Base-by-base conservation (phyloP, 495 filamentous ascomycete genomes). In the Penicillium nucicola region DNA sequence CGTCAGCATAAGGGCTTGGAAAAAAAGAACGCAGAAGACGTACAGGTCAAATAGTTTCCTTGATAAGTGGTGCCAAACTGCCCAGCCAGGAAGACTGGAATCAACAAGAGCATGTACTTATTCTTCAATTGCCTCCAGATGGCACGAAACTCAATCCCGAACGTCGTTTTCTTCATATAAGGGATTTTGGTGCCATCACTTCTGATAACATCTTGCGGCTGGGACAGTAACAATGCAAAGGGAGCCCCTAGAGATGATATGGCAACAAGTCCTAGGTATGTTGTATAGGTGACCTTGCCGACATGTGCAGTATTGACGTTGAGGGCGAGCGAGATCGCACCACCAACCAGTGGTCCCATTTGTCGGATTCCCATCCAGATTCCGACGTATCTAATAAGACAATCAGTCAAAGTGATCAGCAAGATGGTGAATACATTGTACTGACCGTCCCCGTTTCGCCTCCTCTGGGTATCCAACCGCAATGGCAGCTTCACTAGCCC, bases 311-410 rank as follows among this genome's bases (percentile, higher is more conserved):
- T 59, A 22, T 70, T 58, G 25, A 70, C 67, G 53, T 84, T 84
- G 19, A 83, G 62, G 1, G 69, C 75, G 1, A 84, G 74, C 38
- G 77, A 75, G 44, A 84, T 80, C n/a, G 79, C 73, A 10, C 70
- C 70, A 0, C 80, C 81, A 43, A 83, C 71, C 2, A 84, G 61
- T 19, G 79, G 76, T 5, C 81, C 81, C 22, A 81, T 67, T 37
- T 81, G 77, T 9, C 77, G 74, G 25, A 82, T 75, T 25, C 76
- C 74, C 31, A 83, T 73, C 80, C 81, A 84, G 39, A 82, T 81
- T 20, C 72, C 77, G 22, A 79, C 67, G 17, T 60, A 60, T 8
- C 57, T 60, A 38, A n/a, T n/a, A n/a, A n/a, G n/a, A n/a, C n/a
- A n/a, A n/a, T n/a, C n/a, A n/a, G n/a, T n/a, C n/a, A n/a, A n/a